Evolutionary conservation across 805 yeast genomes (phyloP), one percentile per base, ranked within the genome.

Genomic region (Hanseniaspora jakobsenii): DNA sequence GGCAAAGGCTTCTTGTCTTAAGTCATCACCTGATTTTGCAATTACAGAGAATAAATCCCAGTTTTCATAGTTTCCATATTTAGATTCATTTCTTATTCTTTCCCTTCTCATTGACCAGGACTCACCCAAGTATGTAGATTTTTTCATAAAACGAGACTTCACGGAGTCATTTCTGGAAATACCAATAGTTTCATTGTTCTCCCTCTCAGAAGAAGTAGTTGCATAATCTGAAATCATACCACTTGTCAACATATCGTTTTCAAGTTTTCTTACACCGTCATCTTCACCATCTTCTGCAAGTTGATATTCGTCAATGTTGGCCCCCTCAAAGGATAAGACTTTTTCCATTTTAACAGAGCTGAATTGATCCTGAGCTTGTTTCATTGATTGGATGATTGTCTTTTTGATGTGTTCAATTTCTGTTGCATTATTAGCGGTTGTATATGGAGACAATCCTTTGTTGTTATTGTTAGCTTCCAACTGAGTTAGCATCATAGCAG

Each of bases 1-100:
- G 0, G 98, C 98, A 67, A 91, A 86, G 0, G 98, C 95, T 60
- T 91, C 98, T 59, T 91, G 98, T 19, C 95, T 81, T 41, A 91
- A 61, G 63, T 91, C 98, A 55, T 82, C 89, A 28, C 98, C 98
- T 24, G 94, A 89, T 57, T 91, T 91, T 10, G 93, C 95, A 57
- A 91, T 91, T 2, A 89, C 95, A 1, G 96, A 87, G 52, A 89
- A 85, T 31, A 91, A 61, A 50, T 91, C 96, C 98, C 98, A 91
- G 58, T 85, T 82, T 21, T 80, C 82, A 26, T 81, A 61, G 56
- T 86, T 91, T 0, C 98, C 98, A 56, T 68, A 86, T 7, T 76
- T 73, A 40, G 94, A 82, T 13, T 81, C 70, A 41, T 72, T 73
- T 47, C 94, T 70, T 34, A 91, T 87, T 51, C 97, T 67, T 48